Evolutionary conservation across 257 asterid species (phyloP), one percentile per base, ranked within the genome.

Genomic region (Solanum habrochaites): DNA sequence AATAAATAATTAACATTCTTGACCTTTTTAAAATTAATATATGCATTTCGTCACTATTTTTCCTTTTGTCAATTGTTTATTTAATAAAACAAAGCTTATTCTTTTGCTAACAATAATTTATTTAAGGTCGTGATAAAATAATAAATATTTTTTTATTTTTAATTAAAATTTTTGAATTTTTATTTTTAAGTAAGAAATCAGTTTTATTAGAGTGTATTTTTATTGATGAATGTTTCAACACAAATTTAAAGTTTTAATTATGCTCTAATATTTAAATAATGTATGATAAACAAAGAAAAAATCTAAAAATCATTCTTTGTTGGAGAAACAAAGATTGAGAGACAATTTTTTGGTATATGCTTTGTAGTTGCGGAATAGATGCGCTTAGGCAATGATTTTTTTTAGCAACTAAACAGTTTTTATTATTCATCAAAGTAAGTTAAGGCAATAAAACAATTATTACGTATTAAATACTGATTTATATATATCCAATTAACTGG

Each of bases 81-180:
- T 74, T n/a, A 21, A 39, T 25, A 58, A 77, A n/a, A 77, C 7
- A 35, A 71, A 32, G 42, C 3, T 2, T 27, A 45, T 75, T 37
- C 83, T 8, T 18, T 6, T n/a, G 37, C 4, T 13, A 11, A n/a
- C 83, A 25, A 25, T 4, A 73, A 71, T 29, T 40, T 74, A 58
- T 8, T 58, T 23, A 58, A 8, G 25, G 0, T 58, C 9, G 25
- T 20, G 27, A 1, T 60, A 9, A 60, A 60, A 6, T 60, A 2
- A 3, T 21, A 60, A 58, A 2, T 60, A 8, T 3, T 60, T 3
- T 56, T 56, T 56, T 7, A 56, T 56, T 56, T 56, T 1, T 56
- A 20, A 23, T 18, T 1, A 56, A 3, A 56, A 0, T 0, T 56
- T 18, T 7, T 56, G 3, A 20, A 2, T 7, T 20, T 20, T 7